A percentile compares a stretch with the other conserved stretches of the same genome.
Conservation (phyloP, 495 filamentous ascomycete genomes). For the Xeromyces bisporus region DNA sequence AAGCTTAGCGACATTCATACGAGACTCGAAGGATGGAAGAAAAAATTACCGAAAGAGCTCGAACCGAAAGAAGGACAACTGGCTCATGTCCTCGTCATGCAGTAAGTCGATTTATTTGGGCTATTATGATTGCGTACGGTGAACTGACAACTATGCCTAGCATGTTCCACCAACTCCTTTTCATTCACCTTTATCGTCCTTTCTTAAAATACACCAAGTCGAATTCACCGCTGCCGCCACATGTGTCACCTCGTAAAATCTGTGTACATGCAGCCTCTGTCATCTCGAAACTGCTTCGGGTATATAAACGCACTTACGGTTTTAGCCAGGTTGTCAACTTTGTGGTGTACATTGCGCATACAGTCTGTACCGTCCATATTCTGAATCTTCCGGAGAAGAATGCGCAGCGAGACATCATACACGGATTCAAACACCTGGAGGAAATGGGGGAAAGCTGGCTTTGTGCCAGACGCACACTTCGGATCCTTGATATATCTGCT, state of each 20-base stretch:
- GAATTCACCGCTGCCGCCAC: conserved; percentile 64
- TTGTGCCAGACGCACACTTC: conserved; percentile 68
- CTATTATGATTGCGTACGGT: not conserved
- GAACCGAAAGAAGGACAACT: conserved; percentile 81
- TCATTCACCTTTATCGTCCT: conserved; percentile 92
- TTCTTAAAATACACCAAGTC: conserved; percentile 79
- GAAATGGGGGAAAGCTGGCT: conserved; percentile 94
- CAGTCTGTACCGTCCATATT: conserved; percentile 84
- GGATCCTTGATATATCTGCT: conserved; percentile 71
- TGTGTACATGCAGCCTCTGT: conserved; percentile 76
- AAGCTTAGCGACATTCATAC: conserved; percentile 83
- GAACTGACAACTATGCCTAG: conserved; percentile 32
- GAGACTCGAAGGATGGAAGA: conserved; percentile 80
- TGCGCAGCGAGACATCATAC: conserved; percentile 70
- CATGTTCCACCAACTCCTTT: conserved; percentile 94
- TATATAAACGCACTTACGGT: conserved; percentile 86
- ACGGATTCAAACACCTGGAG: conserved; percentile 82
- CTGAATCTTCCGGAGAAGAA: conserved; percentile 85
- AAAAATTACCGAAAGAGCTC: conserved; percentile 68
- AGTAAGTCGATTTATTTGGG: conserved; percentile 43
- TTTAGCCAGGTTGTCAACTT: conserved; percentile 90
- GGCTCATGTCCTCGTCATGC: conserved; percentile 81
- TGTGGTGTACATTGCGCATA: conserved; percentile 86
- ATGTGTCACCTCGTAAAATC: conserved; percentile 80
- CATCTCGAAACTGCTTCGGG: conserved; percentile 78